A percentile compares a stretch with the other conserved stretches of the same genome.
phyloP scores from a whole-genome alignment of 164 flowering plant species.

The Kingdonia uniflora region DNA sequence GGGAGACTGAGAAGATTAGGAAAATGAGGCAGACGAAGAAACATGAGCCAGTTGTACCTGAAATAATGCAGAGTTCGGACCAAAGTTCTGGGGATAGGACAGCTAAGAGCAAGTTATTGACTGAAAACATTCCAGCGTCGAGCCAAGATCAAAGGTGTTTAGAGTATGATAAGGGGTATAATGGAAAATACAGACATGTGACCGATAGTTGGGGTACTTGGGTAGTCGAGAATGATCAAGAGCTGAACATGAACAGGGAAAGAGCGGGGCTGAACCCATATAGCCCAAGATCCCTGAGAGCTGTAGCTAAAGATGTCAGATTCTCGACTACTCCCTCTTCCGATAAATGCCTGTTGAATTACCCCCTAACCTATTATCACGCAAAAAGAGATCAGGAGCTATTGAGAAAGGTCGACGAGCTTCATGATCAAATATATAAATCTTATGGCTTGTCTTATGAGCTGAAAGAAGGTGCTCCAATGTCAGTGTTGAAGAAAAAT shows the following conservation, averaged over 20 bases:
- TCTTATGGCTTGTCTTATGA: slow-evolving; percentile 38
- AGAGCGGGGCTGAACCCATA: slow-evolving; percentile 11
- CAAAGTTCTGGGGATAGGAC: slow-evolving; percentile 14
- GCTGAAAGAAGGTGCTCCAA: slow-evolving; percentile 34
- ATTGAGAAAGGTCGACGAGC: slow-evolving; percentile 59
- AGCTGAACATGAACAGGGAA: slow-evolving; percentile 10
- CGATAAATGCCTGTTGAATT: slow-evolving; percentile 34
- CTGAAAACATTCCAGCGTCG: slow-evolving; percentile 4
- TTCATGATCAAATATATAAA: slow-evolving; percentile 48
- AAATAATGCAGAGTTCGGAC: slow-evolving; percentile 7
- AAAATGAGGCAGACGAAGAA: slow-evolving; percentile 9
- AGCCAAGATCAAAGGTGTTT: slow-evolving; percentile 4
- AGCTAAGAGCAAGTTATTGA: slow-evolving; percentile 8
- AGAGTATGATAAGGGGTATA: slow-evolving; percentile 1
- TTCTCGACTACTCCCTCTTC: slow-evolving; percentile 18
- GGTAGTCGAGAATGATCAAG: slow-evolving; percentile 4
- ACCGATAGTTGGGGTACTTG: slow-evolving; percentile 11
- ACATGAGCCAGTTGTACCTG: slow-evolving; percentile 4
- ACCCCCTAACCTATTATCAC: slow-evolving; percentile 11
- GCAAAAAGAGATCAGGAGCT: slow-evolving; percentile 40
- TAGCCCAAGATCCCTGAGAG: slow-evolving; percentile 11
- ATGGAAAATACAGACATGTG: slow-evolving; percentile 8
- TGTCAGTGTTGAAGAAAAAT: slow-evolving; percentile 28
- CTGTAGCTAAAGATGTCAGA: slow-evolving; percentile 16
- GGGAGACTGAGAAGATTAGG: slow-evolving; percentile 11